Conservation (phyloP, 495 filamentous ascomycete species). For the Tuber magnatum region DNA sequence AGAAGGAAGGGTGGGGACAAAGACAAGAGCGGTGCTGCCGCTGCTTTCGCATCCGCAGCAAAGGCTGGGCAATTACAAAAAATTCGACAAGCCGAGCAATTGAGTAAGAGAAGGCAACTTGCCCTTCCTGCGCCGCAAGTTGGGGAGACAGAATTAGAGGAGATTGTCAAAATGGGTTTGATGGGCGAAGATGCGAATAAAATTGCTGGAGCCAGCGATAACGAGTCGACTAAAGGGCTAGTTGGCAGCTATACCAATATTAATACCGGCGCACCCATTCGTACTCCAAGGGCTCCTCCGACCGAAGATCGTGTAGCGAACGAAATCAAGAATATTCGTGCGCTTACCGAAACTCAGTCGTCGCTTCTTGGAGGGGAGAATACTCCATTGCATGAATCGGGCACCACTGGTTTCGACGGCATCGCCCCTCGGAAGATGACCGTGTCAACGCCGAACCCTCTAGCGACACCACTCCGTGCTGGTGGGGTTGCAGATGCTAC, state of each 20-base stretch:
- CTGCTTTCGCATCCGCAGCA: conserved; percentile 75
- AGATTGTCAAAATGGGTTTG: conserved; percentile 98
- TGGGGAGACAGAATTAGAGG: conserved; percentile 83
- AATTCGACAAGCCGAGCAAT: conserved; percentile 91
- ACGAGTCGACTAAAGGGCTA: conserved; percentile 74
- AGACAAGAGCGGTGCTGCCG: conserved; percentile 70
- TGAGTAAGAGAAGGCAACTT: conserved; percentile 76
- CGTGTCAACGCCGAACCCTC: conserved; percentile 83
- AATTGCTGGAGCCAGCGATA: conserved; percentile 69
- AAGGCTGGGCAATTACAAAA: conserved; percentile 94
- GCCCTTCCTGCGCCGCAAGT: conserved; percentile 84
- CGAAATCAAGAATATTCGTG: conserved; percentile 89
- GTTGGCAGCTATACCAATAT: conserved; percentile 76
- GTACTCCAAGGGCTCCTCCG: conserved; percentile 81
- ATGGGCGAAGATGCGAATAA: conserved; percentile 79
- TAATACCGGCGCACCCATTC: conserved; percentile 75
- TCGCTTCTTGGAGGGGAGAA: conserved; percentile 92
- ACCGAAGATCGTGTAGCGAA: conserved; percentile 94
- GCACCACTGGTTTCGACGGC: conserved; percentile 83
- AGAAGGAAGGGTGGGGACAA: conserved; percentile 60
- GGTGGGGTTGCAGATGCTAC: conserved; percentile 65
- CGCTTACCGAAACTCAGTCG: conserved; percentile 91
- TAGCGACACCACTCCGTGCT: conserved; percentile 82
- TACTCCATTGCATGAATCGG: conserved; percentile 70
- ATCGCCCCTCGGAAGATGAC: conserved; percentile 72